Evolutionary conservation across 2,329 filamentous ascomycete genomes (phyloP), one percentile per base, ranked within the genome.

Genomic region (Cercospora sp.): DNA sequence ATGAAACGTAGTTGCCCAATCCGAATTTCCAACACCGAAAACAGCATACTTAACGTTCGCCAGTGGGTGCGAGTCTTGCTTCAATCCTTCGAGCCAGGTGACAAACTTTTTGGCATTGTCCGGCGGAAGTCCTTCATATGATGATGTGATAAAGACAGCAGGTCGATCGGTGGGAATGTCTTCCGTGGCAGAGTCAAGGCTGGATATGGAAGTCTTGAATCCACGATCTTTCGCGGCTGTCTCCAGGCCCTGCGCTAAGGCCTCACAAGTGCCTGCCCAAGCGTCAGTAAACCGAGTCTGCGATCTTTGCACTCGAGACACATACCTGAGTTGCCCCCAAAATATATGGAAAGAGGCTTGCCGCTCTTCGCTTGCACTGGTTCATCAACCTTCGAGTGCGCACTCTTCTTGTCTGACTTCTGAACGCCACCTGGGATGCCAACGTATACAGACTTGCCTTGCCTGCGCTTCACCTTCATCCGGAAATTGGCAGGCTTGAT

Each of bases 41-140:
- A 82, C 76, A 2, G 79, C 73, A 64, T 80, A 82, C 1, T 77
- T 75, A 2, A 79, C 77, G 5, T 77, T 76, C 5, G 77, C 70
- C 8, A 80, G 33, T 75, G 12, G 77, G 10, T 31, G 51, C 5
- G 60, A 42, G 16, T 67, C 65, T 10, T 63, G 51, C 12, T 59
- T 51, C 7, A 67, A 12, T 67, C 2, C 69, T 55, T 65, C 65
- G 0, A 82, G 64, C 81, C 80, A 83, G 18, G 77, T 75, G 18
- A 81, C 76, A 55, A 82, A 82, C 58, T 80, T 77, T 3, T 76
- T 77, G 0, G 80, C 80, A 58, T 83, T 82, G 59, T 82, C 81
- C 2, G 81, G 75, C 3, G 81, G 80, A 26, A 80, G 76, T 10
- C 81, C 81, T 68, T 83, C 81, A 60, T 81, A 83, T 0, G 77